Percentiles rank a stretch among this genome's conserved stretches.
These are phyloP conservation scores for Trichoderma hamatum DNA, from an alignment of 2,329 filamentous ascomycete genomes.

Conservation along the genomic window DNA sequence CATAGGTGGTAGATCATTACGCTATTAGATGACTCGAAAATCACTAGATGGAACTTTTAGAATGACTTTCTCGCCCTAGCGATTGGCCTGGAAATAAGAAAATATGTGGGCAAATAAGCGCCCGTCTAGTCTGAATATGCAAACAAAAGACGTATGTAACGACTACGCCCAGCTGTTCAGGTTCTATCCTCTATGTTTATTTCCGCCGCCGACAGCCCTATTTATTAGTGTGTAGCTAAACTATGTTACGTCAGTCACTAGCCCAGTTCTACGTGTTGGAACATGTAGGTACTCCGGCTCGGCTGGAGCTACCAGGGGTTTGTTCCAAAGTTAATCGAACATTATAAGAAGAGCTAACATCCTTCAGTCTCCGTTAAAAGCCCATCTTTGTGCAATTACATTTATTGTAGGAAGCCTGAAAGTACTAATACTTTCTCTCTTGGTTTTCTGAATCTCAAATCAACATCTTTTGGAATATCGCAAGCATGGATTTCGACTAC, in stretches of 20 bases:
- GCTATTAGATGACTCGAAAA: background rate
- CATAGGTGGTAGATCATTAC: background rate
- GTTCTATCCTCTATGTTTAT: background rate
- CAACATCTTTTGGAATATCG: background rate
- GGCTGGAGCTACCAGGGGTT: background rate
- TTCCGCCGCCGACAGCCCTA: background rate
- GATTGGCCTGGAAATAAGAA: background rate
- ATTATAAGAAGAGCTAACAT: background rate
- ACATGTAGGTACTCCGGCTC: background rate
- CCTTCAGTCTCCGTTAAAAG: background rate
- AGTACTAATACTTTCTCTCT: background rate
- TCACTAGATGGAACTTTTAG: background rate
- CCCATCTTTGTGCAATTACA: background rate
- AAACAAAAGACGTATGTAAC: background rate
- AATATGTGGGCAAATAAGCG: too few relatives aligned
- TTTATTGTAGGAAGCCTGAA: background rate
- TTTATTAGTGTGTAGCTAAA: background rate
- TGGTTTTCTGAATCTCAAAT: background rate
- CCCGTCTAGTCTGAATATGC: background rate
- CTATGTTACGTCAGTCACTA: background rate
- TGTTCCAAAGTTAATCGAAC: background rate
- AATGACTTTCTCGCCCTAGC: background rate
- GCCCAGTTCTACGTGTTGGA: background rate
- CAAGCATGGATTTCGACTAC: background rate
- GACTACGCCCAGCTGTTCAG: background rate